Conservation (phyloP, 164 flowering plant genomes). For the Piper betle region DNA sequence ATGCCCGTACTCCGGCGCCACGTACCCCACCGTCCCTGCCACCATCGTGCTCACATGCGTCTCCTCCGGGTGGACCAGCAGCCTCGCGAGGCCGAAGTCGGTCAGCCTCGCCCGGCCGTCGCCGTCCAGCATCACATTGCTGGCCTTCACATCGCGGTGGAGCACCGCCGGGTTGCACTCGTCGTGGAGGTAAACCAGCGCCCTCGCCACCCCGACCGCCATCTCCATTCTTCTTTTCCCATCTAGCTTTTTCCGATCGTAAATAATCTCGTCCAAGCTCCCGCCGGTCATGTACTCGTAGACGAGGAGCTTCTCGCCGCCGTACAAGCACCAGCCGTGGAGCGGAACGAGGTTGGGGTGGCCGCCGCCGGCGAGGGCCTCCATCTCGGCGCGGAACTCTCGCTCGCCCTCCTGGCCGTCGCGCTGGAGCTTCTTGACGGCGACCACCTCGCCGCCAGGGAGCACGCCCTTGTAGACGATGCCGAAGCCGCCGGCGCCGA, state of each 20-base stretch:
- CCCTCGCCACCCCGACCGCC: constrained; percentile 56
- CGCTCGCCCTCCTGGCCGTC: constrained; percentile 76
- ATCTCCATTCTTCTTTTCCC: constrained; percentile 55
- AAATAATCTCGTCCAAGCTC: constrained; percentile 57
- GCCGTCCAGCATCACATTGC: constrained; percentile 68
- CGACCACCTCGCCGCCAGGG: constrained; percentile 75
- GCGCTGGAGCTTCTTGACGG: constrained; percentile 73
- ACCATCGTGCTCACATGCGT: constrained; percentile 86
- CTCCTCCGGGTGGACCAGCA: constrained; percentile 51
- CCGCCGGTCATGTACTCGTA: constrained; percentile 94
- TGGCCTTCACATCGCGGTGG: constrained; percentile 87
- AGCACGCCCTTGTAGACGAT: constrained; percentile 61
- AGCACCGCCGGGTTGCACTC: constrained; percentile 74
- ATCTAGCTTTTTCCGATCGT: constrained; percentile 29
- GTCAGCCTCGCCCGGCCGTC: constrained; percentile 62
- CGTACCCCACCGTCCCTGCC: constrained; percentile 88
- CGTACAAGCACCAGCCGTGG: constrained; percentile 83
- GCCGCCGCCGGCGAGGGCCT: constrained; percentile 43
- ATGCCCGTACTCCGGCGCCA: constrained; percentile 91
- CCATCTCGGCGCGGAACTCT: constrained; percentile 85
- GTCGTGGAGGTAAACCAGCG: constrained; percentile 70
- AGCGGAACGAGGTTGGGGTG: constrained; percentile 81
- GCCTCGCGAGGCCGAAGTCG: constrained; percentile 80
- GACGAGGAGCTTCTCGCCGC: constrained; percentile 53
- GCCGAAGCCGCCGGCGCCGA: constrained; percentile 80